Evolutionary conservation across 345 rosid species (phyloP).

Genomic region (Camelina sativa): DNA sequence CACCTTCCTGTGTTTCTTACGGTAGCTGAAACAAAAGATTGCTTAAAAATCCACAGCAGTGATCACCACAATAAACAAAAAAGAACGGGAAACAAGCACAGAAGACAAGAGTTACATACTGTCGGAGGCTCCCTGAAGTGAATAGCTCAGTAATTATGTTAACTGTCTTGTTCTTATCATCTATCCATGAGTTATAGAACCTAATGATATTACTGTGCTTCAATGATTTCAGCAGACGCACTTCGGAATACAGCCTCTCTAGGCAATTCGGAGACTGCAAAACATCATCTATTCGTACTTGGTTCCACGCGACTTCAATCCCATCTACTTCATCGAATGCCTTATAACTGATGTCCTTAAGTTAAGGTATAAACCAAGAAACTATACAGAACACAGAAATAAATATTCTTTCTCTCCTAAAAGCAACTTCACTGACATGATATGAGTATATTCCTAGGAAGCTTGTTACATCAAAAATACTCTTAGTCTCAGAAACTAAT

Average conservation of each 20-base stretch:
- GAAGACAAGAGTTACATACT: conserved; percentile 55
- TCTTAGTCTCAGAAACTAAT: too few species aligned
- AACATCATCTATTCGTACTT: conserved; percentile 84
- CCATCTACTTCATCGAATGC: conserved; percentile 95
- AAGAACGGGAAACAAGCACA: background rate
- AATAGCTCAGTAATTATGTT: conserved; percentile 91
- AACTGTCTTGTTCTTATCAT: conserved; percentile 87
- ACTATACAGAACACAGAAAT: conserved; percentile 9
- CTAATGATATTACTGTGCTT: conserved; percentile 80
- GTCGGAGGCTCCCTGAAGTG: conserved; percentile 93
- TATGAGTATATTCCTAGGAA: conserved; percentile 3
- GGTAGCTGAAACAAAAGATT: conserved; percentile 60
- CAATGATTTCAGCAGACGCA: conserved; percentile 81
- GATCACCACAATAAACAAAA: background rate
- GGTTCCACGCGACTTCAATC: conserved; percentile 99
- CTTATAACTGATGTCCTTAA: conserved; percentile 63
- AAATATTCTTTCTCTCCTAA: background rate
- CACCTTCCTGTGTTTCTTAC: conserved; percentile 86
- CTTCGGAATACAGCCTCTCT: conserved; percentile 92
- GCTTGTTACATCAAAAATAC: background rate
- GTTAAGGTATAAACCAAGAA: conserved; percentile 45
- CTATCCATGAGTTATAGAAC: conserved; percentile 91
- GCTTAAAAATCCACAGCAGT: conserved; percentile 34
- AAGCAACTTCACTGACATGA: background rate
- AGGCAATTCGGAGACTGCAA: conserved; percentile 85